Base-by-base conservation (phyloP, 805 yeast genomes). In the Spathaspora girioi region DNA sequence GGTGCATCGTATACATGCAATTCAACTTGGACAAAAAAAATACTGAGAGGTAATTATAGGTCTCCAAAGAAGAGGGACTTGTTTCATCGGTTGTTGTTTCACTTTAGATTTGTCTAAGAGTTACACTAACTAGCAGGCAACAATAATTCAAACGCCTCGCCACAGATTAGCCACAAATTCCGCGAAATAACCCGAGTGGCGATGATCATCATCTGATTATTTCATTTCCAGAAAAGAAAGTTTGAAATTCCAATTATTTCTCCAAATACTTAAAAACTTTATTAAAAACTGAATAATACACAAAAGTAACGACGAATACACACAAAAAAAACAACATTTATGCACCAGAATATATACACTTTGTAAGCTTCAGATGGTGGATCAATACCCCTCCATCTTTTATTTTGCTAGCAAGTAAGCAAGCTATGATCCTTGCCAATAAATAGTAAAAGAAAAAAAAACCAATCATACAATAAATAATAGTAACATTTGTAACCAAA, bases 401-500 rank as follows among this genome's bases (percentile, higher is more conserved):
- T 5, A 32, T 32, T 35, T 35, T 35, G 8, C 7, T 35, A 35
- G 40, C 40, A 35, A n/a, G 40, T 15, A 14, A 32, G 12, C 5
- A 32, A 10, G 27, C 27, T 23, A 7, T 14, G 15, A 10, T 19
- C 43, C 23, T 20, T 20, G 29, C 44, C 44, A 42, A 19, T 23
- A 42, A 19, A 42, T 23, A 42, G 17, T 42, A 42, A 42, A 10
- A 42, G 15, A 42, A 20, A 42, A 42, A 41, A 20, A 42, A 42
- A 18, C 29, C 26, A 42, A 42, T 42, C 26, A 42, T 42, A 42
- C 26, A 20, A 42, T 19, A 20, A 42, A 42, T 42, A 42, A 42
- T 42, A 42, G 18, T 42, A 42, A 42, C 44, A 40, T 40, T 40
- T 18, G 44, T 20, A 42, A 18, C 29, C 44, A 42, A 42, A 40